Percentiles rank a stretch among this genome's conserved stretches.
Conservation (phyloP, 2,329 filamentous ascomycete species). For the Talaromyces sp. region DNA sequence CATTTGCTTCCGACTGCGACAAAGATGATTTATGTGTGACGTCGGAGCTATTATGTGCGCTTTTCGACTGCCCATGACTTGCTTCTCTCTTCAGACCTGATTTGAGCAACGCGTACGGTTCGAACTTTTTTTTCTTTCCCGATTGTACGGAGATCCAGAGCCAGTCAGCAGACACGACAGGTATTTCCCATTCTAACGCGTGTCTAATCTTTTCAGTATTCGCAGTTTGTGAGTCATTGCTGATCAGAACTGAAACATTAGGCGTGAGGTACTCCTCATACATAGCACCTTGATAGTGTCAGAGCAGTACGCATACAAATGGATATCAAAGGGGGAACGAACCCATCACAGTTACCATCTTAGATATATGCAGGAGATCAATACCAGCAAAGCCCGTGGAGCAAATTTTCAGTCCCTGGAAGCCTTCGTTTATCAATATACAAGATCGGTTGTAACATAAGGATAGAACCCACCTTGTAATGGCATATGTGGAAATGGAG, state of each 20-base stretch:
- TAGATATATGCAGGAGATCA: constrained; percentile 79
- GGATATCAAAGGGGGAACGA: constrained; percentile 21
- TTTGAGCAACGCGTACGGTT: constrained; percentile 38
- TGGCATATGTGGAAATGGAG: constrained; percentile 69
- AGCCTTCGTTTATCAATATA: constrained; percentile 47
- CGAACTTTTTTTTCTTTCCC: constrained; percentile 48
- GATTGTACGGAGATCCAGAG: constrained; percentile 72
- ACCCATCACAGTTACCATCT: constrained; percentile 69
- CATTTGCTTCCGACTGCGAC: not conserved
- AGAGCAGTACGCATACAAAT: constrained; percentile 19
- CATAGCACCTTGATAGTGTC: constrained; percentile 55
- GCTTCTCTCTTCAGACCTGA: not conserved
- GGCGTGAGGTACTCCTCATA: constrained; percentile 76
- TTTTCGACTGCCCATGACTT: not conserved
- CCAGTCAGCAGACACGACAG: constrained; percentile 79
- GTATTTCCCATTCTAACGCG: constrained; percentile 70
- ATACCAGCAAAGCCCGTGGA: constrained; percentile 80
- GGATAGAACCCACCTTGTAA: constrained; percentile 48
- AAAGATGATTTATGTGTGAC: not conserved
- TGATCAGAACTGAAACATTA: constrained; percentile 74
- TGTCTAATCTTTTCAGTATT: constrained; percentile 75
- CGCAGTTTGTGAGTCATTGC: constrained; percentile 50
- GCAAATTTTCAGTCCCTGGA: constrained; percentile 68
- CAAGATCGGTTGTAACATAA: not conserved
- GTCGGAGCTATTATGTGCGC: not conserved